phyloP scores from a whole-genome alignment of 495 filamentous ascomycete genomes.

The Thermothielavioides terrestris region DNA sequence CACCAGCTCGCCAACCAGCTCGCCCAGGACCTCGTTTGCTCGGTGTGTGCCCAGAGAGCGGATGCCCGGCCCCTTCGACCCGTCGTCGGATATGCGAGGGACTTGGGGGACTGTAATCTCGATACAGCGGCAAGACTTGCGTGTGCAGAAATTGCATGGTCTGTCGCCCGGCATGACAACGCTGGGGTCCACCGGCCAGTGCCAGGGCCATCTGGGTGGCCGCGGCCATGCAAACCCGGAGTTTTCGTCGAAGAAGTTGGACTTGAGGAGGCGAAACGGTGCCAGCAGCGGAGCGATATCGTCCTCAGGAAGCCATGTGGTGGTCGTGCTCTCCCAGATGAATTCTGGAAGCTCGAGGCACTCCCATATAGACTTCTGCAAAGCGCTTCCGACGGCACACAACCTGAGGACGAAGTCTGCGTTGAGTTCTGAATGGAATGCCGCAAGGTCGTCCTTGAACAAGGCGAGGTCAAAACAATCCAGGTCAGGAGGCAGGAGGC shows the following conservation, averaged over 20 bases:
- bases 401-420: slow-evolving; percentile 11
- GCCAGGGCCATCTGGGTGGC: slow-evolving; percentile 15
- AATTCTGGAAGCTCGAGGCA: slow-evolving; percentile 20
- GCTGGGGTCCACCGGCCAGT: slow-evolving; percentile 22
- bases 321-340: slow-evolving; percentile 19
- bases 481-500: slow-evolving; percentile 14
- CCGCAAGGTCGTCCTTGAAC: slow-evolving; percentile 14
- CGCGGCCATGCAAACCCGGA: slow-evolving; percentile 8
- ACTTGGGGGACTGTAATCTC: slow-evolving; percentile 7
- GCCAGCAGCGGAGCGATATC: slow-evolving; percentile 14
- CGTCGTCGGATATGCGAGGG: slow-evolving; percentile 17
- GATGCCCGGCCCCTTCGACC: slow-evolving; percentile 13
- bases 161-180: slow-evolving; percentile 1
- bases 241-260: slow-evolving; percentile 10
- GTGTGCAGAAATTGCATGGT: slow-evolving; percentile 16
- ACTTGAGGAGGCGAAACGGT: slow-evolving; percentile 13
- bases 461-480: slow-evolving; percentile 17
- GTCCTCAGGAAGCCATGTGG: slow-evolving; percentile 4
- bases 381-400: slow-evolving; percentile 14
- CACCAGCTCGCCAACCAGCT: slow-evolving; percentile 24
- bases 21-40: slow-evolving; percentile 15
- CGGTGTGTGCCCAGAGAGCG: slow-evolving; percentile 11
- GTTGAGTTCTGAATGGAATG: slow-evolving; percentile 16
- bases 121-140: slow-evolving; percentile 13
- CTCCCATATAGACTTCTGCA: slow-evolving; percentile 17